Evolutionary conservation across 768 basidiomycete genomes (phyloP), one percentile per base, ranked within the genome.

Genomic region (Agaricus blazei): DNA sequence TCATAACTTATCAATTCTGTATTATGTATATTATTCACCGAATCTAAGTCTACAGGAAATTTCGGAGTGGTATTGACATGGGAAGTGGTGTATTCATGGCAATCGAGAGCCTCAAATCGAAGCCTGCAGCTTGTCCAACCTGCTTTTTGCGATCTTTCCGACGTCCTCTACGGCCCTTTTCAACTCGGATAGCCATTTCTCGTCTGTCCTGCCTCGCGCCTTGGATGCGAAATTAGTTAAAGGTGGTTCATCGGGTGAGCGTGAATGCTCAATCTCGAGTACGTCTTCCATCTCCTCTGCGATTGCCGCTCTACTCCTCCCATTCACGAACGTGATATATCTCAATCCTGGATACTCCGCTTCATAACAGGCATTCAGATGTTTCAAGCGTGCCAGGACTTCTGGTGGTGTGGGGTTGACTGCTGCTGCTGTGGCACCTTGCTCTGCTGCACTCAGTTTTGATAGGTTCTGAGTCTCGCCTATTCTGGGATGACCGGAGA

Each of bases 281-380:
- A 74, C 75, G 54, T 74, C 75, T 68, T 94, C 90, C 79, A 97
- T 87, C 72, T 94, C 91, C 60, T 82, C 76, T 38, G 82, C 85
- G 61, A 97, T 85, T 45, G 68, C 77, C 34, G 78, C 78, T 38
- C 93, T 75, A 58, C 81, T 80, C 56, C 93, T 80, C 34, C 91
- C 90, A 63, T 93, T 92, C 40, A 96, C 94, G 64, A 94, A 97
- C 4, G 92, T 94, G 70, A 97, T 90, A 65, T 93, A 96, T 19
- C 89, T 79, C 59, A 97, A 66, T 3, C 87, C 84, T 0, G 87
- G 83, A 63, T 86, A 96, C 51, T 71, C 71, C 28, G 65, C 71
- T 65, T 94, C 90, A 64, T 95, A 96, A 59, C 81, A 80, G 9
- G 72, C 76, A 61, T 97, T 97, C 48, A 96, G 78, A 60, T 88